These are phyloP conservation scores for Bonia amplexicaulis DNA, from an alignment of 176 grass and related monocot species.

Conservation along the genomic window DNA sequence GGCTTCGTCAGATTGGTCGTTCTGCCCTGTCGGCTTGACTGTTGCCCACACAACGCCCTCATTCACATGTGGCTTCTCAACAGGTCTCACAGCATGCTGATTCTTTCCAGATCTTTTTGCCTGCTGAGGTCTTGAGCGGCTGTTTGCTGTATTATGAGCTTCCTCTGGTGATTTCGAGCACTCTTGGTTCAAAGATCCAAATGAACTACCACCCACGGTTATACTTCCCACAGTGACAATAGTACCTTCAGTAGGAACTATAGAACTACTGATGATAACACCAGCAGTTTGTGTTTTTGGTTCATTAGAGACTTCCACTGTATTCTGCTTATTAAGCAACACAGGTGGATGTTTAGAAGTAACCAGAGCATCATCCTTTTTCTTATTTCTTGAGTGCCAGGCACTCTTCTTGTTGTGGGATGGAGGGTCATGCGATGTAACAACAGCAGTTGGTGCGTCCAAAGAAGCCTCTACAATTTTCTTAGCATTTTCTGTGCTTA, in stretches of 20 bases:
- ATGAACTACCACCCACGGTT: slow-evolving; percentile 37
- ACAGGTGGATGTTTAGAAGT: slow-evolving; percentile 32
- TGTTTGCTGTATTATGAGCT: slow-evolving; percentile 37
- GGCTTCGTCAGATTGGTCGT: slow-evolving; percentile 53
- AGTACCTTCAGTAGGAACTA: slow-evolving; percentile 50
- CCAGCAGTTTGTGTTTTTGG: slow-evolving; percentile 38
- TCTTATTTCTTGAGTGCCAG: slow-evolving; percentile 67
- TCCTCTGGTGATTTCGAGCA: slow-evolving; percentile 36
- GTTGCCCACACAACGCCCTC: slow-evolving; percentile 78
- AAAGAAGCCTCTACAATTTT: slow-evolving; percentile 29
- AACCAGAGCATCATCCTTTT: slow-evolving; percentile 57
- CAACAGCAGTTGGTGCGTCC: slow-evolving; percentile 17
- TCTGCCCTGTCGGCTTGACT: slow-evolving; percentile 50
- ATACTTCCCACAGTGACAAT: slow-evolving; percentile 45
- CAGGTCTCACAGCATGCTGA: slow-evolving; percentile 50
- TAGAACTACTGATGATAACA: slow-evolving; percentile 46
- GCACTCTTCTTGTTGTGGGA: slow-evolving; percentile 70
- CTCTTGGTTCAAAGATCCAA: slow-evolving; percentile 37
- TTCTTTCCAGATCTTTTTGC: slow-evolving; percentile 56
- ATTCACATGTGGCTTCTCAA: slow-evolving; percentile 55
- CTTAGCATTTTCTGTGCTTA: slow-evolving; percentile 35
- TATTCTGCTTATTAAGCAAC: slow-evolving; percentile 29
- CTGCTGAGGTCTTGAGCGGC: slow-evolving; percentile 53
- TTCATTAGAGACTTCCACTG: slow-evolving; percentile 30
- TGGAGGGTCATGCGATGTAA: slow-evolving; percentile 33